A percentile compares a stretch with the other conserved stretches of the same genome.
These are phyloP conservation scores for Thermothielavioides terrestris DNA, from an alignment of 495 filamentous ascomycete species.

Conservation along the genomic window DNA sequence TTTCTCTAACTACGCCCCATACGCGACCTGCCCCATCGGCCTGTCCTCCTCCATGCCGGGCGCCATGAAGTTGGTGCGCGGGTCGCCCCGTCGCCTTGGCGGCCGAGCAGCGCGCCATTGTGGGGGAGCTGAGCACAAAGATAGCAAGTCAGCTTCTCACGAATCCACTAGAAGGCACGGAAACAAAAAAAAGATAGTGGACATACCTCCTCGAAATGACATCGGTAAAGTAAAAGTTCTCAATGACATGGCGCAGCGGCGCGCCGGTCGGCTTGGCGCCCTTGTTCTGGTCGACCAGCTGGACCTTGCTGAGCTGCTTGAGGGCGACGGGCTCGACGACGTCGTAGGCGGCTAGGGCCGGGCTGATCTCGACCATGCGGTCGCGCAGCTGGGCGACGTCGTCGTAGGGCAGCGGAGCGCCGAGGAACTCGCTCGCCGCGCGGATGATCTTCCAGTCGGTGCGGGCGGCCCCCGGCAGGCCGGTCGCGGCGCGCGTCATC, in stretches of 20 bases:
- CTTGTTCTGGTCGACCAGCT: slow-evolving; percentile 93
- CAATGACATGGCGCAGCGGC: slow-evolving; percentile 72
- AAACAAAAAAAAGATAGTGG: neutral
- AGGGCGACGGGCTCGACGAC: slow-evolving; percentile 71
- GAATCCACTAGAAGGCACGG: neutral
- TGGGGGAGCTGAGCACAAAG: slow-evolving; percentile 60
- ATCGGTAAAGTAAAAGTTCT: slow-evolving; percentile 98
- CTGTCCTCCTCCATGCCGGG: slow-evolving; percentile 52
- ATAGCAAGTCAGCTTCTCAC: neutral
- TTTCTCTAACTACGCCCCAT: slow-evolving; percentile 31
- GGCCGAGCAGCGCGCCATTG: slow-evolving; percentile 91
- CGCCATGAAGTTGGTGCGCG: slow-evolving; percentile 81
- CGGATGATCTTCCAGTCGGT: slow-evolving; percentile 99
- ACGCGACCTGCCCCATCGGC: slow-evolving; percentile 45
- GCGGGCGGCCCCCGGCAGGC: slow-evolving; percentile 74
- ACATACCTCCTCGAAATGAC: slow-evolving; percentile 83
- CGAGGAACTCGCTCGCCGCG: slow-evolving; percentile 84
- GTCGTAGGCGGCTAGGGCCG: slow-evolving; percentile 81
- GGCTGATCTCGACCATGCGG: slow-evolving; percentile 91
- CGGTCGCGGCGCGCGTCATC: slow-evolving; percentile 80
- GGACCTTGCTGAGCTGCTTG: slow-evolving; percentile 69
- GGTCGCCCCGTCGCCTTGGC: slow-evolving; percentile 62
- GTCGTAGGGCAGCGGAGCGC: slow-evolving; percentile 79
- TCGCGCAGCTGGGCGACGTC: slow-evolving; percentile 78
- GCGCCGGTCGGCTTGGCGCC: slow-evolving; percentile 56